Conservation (phyloP, 139 green algal species). For the Chlorella sorokiniana region DNA sequence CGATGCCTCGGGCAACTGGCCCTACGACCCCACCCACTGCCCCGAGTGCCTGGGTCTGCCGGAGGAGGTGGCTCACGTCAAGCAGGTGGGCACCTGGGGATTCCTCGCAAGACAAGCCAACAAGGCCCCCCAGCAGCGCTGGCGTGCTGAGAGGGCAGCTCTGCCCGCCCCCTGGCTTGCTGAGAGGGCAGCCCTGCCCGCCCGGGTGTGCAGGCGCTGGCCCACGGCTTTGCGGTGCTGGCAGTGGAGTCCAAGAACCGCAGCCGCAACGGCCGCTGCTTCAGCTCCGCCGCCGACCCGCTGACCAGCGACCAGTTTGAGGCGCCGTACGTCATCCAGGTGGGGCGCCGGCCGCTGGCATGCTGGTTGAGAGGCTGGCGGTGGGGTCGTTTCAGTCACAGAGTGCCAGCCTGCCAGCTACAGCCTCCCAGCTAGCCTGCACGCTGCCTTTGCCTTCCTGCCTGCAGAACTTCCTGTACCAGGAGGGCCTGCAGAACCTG, state of each 20-base stretch:
- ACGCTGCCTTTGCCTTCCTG: neutral
- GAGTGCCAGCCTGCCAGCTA: neutral
- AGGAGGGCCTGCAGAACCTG: conserved; percentile 22
- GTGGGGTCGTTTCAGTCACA: neutral
- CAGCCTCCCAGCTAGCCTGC: no score
- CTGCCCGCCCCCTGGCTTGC: neutral
- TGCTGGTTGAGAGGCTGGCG: neutral
- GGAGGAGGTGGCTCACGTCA: conserved; percentile 20
- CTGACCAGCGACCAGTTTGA: conserved; percentile 9
- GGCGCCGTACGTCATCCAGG: conserved; percentile 30
- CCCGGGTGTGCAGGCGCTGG: neutral
- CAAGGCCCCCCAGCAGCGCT: no score
- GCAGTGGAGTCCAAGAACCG: conserved; percentile 22
- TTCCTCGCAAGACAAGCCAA: neutral
- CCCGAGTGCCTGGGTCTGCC: conserved; percentile 27
- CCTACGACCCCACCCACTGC: conserved; percentile 1
- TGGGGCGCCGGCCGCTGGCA: neutral
- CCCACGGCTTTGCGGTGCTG: conserved; percentile 17
- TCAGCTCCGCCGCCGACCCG: neutral
- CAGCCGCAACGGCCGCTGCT: conserved; percentile 18
- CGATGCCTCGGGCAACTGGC: conserved; percentile 25
- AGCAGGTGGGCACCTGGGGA: neutral
- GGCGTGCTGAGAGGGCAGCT: neutral
- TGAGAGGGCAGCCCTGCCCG: neutral
- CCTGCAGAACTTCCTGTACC: conserved; percentile 34